Evolutionary conservation across 495 filamentous ascomycete species (phyloP).

Genomic region (Aspergillus cavernicola): DNA sequence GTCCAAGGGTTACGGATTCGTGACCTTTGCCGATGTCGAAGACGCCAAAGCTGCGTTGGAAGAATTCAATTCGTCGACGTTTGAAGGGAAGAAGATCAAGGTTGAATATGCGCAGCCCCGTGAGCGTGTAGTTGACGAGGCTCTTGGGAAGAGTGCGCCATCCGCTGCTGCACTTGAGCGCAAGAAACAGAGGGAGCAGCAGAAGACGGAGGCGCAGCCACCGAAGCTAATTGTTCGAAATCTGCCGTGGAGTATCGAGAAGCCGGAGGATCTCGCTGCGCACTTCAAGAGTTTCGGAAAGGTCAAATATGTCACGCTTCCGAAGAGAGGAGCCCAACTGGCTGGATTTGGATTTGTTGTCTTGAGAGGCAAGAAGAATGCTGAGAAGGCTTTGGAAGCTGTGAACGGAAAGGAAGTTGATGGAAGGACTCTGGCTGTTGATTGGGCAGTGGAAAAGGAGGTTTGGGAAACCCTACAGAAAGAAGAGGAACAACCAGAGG

Average conservation of each 20-base stretch:
- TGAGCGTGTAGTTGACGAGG: conserved; percentile 61
- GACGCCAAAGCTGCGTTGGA: conserved; percentile 77
- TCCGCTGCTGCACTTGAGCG: conserved; percentile 42
- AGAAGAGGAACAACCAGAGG: conserved; percentile 30
- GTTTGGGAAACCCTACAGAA: conserved; percentile 67
- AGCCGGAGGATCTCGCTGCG: conserved; percentile 67
- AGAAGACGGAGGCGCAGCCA: conserved; percentile 54
- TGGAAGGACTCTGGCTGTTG: conserved; percentile 81
- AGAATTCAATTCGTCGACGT: conserved; percentile 67
- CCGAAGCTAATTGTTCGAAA: conserved; percentile 93
- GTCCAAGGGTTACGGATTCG: conserved; percentile 92
- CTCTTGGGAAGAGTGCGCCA: conserved; percentile 44
- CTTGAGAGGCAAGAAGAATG: conserved; percentile 82
- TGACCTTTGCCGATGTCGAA: conserved; percentile 90
- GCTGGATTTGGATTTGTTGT: conserved; percentile 92
- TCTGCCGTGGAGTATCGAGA: conserved; percentile 92
- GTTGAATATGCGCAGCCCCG: conserved; percentile 86
- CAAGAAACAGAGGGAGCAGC: conserved; percentile 57
- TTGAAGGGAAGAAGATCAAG: conserved; percentile 75
- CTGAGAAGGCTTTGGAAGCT: conserved; percentile 77
- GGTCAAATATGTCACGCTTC: conserved; percentile 75
- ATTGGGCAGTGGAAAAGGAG: conserved; percentile 93
- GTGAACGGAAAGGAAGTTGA: conserved; percentile 90
- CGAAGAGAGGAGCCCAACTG: conserved; percentile 67
- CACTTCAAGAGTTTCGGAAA: conserved; percentile 87